Evolutionary conservation across 2,329 filamentous ascomycete genomes (phyloP), one percentile per base, ranked within the genome.

Genomic region (Grosmannia serpens): DNA sequence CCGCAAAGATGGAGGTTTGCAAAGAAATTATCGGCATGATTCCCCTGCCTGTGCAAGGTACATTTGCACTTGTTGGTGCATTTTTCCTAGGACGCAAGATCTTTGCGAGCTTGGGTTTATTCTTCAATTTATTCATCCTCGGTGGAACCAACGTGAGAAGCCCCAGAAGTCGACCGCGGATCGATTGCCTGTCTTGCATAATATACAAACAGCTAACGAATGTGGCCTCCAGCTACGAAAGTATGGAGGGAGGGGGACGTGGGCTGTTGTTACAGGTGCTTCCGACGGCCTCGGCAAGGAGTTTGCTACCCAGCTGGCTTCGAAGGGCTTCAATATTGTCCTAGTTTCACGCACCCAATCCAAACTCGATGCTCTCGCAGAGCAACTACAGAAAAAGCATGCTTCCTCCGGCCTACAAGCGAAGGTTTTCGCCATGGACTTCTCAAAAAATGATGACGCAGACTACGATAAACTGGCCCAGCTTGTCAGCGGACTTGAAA

Each of bases 251-350:
- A 89, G 90, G 67, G 92, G 92, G 62, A 91, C 87, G 60, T 99
- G 92, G 91, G 94, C 89, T 35, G 83, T 99, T 58, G 82, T 99
- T 47, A 99, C 94, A 29, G 94, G 94, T 63, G 94, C 92, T 56
- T 96, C 91, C 13, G 94, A 99, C 73, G 95, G 94, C 63, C 85
- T 99, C 62, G 94, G 94, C 70, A 97, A 96, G 75, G 94, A 99
- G 75, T 99, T 90, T 70, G 90, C 92, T 44, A 80, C 87, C 35
- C 91, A 97, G 71, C 85, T 99, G 59, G 91, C 94, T 27, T 78
- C 83, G 62, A 91, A 94, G 70, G 91, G 91, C 67, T 99, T 92
- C 83, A 97, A 96, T 74, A 79, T 97, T 66, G 77, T 99, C 62
- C 89, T 99, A 65, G 86, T 99, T 62, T 97, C 94, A 52, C 91